Evolutionary conservation across 441 rosid genomes (phyloP), one percentile per base, ranked within the genome.

Genomic region (Gossypium schwendimanii): DNA sequence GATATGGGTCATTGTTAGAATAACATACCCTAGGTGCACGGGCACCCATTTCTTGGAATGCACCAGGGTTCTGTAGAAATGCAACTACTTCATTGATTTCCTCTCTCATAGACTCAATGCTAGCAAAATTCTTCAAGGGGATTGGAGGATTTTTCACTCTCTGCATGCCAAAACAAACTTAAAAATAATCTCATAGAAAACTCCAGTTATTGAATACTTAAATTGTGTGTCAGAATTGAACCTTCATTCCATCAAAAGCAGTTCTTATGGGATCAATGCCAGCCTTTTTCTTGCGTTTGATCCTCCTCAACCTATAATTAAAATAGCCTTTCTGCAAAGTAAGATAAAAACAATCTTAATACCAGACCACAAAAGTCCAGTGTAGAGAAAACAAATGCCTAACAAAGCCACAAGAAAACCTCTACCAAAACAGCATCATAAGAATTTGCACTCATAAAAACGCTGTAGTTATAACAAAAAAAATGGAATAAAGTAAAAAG

Each of bases 141-240:
- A 94, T 94, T 8, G 97, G 96, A 60, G 97, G 98, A 86, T 85
- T 94, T 87, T 94, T 94, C 83, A 92, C 97, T 84, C 98, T 89
- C 97, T 89, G 81, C 73, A 83, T 47, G 79, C 45, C 73, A 78
- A 70, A 23, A 78, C 28, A 45, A 6, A 68, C 71, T 61, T 65
- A 69, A 57, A 26, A 61, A 45, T 39, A 18, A 39, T 71, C 47
- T 23, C 65, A 54, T 33, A 67, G 65, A 45, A 10, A 59, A 28
- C 20, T 49, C 50, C 26, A 68, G 49, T 69, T 5, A n/a, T 10
- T 45, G 21, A 70, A 54, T 71, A 62, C 63, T 36, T 21, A 66
- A 52, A 15, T 36, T 63, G 33, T 41, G 71, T 17, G 63, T 49
- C 54, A 71, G 50, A 44, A 21, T 71, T 15, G 67, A 72, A 89